Evolutionary conservation across 106 monocot genomes (phyloP).

Genomic region (Iris macrosiphon): DNA sequence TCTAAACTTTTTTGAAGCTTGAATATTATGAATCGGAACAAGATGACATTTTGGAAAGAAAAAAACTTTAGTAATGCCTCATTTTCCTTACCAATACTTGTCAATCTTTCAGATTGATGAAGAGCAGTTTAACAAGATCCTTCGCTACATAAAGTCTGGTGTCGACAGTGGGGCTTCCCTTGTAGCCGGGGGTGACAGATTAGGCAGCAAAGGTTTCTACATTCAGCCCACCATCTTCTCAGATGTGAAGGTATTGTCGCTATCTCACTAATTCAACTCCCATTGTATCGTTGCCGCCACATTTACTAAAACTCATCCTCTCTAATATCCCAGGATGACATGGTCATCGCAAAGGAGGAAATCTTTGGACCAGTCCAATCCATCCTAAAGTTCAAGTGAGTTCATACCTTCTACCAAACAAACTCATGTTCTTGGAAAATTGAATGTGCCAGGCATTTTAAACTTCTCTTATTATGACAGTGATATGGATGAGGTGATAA

Average conservation of each 20-base stretch:
- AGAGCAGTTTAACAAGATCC: slow-evolving; percentile 73
- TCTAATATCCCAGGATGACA: slow-evolving; percentile 51
- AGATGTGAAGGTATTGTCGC: slow-evolving; percentile 56
- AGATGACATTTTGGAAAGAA: no score
- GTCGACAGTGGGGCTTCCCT: slow-evolving; percentile 69
- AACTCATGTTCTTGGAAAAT: not conserved
- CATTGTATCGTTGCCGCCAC: not conserved
- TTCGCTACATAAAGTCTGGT: slow-evolving; percentile 62
- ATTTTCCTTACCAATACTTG: not conserved
- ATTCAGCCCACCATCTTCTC: slow-evolving; percentile 84
- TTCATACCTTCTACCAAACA: not conserved
- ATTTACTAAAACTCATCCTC: not conserved
- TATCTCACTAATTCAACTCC: not conserved
- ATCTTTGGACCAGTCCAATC: slow-evolving; percentile 95
- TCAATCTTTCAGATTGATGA: slow-evolving; percentile 54
- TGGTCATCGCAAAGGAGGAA: slow-evolving; percentile 80
- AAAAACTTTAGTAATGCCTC: no score
- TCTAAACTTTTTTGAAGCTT: no score
- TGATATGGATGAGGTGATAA: slow-evolving; percentile 81
- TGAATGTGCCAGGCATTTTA: not conserved
- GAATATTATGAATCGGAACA: no score
- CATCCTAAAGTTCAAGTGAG: slow-evolving; percentile 90
- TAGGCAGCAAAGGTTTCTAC: slow-evolving; percentile 69
- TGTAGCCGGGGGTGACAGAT: slow-evolving; percentile 64
- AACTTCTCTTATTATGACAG: slow-evolving; percentile 18